These are phyloP conservation scores for Salix caprea DNA, from an alignment of 345 rosid genomes.

Conservation along the genomic window DNA sequence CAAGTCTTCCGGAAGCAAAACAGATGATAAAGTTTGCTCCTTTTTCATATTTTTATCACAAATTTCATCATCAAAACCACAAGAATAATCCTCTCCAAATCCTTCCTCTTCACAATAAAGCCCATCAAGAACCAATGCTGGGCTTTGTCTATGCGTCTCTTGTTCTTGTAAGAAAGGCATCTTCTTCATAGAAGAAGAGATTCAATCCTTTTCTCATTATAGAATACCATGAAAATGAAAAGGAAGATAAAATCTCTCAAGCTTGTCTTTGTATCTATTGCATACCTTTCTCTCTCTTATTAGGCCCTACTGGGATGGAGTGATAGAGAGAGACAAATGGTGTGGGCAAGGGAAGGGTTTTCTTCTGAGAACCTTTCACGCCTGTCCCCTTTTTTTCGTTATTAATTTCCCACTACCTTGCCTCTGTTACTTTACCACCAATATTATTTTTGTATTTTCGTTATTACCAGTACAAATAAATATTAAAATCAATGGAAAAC, in stretches of 20 bases:
- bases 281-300: neutral
- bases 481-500: too few relatives aligned
- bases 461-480: too few relatives aligned
- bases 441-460: too few relatives aligned
- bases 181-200: slow-evolving; percentile 54
- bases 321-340: slow-evolving; percentile 10
- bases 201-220: slow-evolving; percentile 47
- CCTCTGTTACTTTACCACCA: neutral
- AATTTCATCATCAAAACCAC: slow-evolving; percentile 17
- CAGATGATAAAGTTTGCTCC: slow-evolving; percentile 38
- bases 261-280: slow-evolving; percentile 4
- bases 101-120: slow-evolving; percentile 68
- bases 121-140: slow-evolving; percentile 44
- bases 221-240: slow-evolving; percentile 24
- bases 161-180: slow-evolving; percentile 54
- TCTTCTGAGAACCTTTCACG: slow-evolving; percentile 43
- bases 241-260: slow-evolving; percentile 5
- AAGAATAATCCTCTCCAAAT: slow-evolving; percentile 31
- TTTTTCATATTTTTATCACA: slow-evolving; percentile 26
- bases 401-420: neutral
- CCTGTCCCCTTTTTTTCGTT: slow-evolving; percentile 30
- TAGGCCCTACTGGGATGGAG: neutral
- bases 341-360: slow-evolving; percentile 43
- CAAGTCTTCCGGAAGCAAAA: slow-evolving; percentile 45
- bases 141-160: slow-evolving; percentile 33